These are phyloP conservation scores for Sambucus nigra DNA, from an alignment of 129 eudicot genomes.

Conservation along the genomic window DNA sequence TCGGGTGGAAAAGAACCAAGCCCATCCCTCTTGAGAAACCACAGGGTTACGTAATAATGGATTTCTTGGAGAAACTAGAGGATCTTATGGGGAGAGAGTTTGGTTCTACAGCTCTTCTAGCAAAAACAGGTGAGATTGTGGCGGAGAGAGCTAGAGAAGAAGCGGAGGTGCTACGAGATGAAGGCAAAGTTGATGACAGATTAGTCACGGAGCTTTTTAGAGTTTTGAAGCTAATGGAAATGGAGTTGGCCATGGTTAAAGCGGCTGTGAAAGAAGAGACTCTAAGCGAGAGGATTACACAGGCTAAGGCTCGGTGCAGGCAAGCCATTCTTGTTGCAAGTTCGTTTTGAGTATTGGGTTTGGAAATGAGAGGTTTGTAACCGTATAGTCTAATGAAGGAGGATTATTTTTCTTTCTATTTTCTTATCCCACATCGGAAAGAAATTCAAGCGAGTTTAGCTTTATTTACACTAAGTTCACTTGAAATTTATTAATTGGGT, in stretches of 20 bases:
- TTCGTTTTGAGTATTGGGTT: slow-evolving; percentile 46
- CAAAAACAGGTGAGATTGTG: slow-evolving; percentile 74
- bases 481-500: too few relatives aligned
- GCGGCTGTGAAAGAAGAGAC: slow-evolving; percentile 92
- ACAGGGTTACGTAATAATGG: slow-evolving; percentile 72
- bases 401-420: too few relatives aligned
- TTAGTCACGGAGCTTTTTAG: slow-evolving; percentile 76
- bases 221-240: slow-evolving; percentile 88
- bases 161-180: slow-evolving; percentile 70
- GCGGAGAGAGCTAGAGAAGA: slow-evolving; percentile 82
- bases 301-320: slow-evolving; percentile 76
- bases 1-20: slow-evolving; percentile 78
- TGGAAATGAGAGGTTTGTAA: too few relatives aligned
- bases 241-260: slow-evolving; percentile 90
- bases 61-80: slow-evolving; percentile 62
- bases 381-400: too few relatives aligned
- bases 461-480: too few relatives aligned
- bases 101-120: slow-evolving; percentile 66
- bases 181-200: slow-evolving; percentile 85
- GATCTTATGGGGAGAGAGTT: slow-evolving; percentile 57
- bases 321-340: slow-evolving; percentile 91
- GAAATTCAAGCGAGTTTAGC: too few relatives aligned
- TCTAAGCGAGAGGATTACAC: slow-evolving; percentile 56
- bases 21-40: slow-evolving; percentile 68
- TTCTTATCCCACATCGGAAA: too few relatives aligned